Evolutionary conservation across 257 asterid genomes (phyloP).

Genomic region (Penstemon eatonii): DNA sequence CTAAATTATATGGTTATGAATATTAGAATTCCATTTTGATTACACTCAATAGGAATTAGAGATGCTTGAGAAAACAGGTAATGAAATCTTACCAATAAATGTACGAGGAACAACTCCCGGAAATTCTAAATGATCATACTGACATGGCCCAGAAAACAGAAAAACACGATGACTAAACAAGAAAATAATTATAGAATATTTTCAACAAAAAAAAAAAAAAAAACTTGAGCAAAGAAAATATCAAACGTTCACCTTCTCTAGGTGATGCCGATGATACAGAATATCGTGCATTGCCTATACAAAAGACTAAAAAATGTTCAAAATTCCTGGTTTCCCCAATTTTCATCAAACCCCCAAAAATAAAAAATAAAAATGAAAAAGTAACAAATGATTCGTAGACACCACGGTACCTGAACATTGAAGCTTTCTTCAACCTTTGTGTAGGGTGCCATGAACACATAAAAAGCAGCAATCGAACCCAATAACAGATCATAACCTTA

Average conservation of each 20-base stretch:
- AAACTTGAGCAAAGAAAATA: constrained; percentile 16
- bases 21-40: not conserved
- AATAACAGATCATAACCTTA: constrained; percentile 83
- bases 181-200: not conserved
- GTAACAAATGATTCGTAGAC: not conserved
- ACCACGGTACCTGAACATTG: constrained; percentile 74
- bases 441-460: constrained; percentile 82
- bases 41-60: not conserved
- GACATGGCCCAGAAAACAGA: constrained; percentile 28
- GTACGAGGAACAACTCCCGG: constrained; percentile 99
- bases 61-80: not conserved
- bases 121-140: constrained; percentile 97
- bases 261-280: constrained; percentile 61
- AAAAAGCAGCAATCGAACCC: constrained; percentile 81
- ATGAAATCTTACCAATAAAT: constrained; percentile 60
- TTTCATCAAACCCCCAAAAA: not conserved
- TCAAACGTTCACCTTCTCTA: constrained; percentile 61
- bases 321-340: constrained; percentile 1
- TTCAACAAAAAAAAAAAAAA: constrained; percentile 7
- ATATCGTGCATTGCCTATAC: constrained; percentile 93
- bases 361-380: not conserved
- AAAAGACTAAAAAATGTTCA: constrained; percentile 13
- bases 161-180: constrained; percentile 1
- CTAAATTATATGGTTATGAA: not conserved
- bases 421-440: constrained; percentile 98